Conservation (phyloP, 108 stramenopile genomes). For the Nitzschia sp. region DNA sequence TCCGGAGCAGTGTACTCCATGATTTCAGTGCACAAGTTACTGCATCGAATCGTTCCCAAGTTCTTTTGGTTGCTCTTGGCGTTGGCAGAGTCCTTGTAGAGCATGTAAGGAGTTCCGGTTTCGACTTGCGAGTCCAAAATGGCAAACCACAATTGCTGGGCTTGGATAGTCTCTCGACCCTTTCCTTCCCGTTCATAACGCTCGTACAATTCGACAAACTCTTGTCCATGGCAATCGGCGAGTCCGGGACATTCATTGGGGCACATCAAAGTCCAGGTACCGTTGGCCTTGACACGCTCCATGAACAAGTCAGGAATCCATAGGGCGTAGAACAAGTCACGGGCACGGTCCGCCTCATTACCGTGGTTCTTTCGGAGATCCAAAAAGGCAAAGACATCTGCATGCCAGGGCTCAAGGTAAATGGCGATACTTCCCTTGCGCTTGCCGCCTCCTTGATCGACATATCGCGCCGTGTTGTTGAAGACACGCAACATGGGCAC, state of each 20-base stretch:
- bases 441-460: conserved; percentile 99
- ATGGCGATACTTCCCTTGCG: conserved; percentile 96
- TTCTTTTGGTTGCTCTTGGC: conserved; percentile 98
- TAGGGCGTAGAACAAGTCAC: conserved; percentile 98
- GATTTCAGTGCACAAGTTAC: conserved; percentile 98
- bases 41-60: conserved; percentile 96
- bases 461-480: conserved; percentile 98
- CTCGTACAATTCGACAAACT: conserved; percentile 93
- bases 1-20: conserved; percentile 98
- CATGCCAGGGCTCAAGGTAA: conserved; percentile 99
- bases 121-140: conserved; percentile 98
- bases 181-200: conserved; percentile 94
- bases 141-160: conserved; percentile 98
- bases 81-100: conserved; percentile 99
- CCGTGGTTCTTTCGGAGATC: conserved; percentile 99
- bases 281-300: conserved; percentile 94
- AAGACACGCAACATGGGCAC: conserved; percentile 99
- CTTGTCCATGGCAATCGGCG: conserved; percentile 86
- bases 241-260: conserved; percentile 97
- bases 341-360: conserved; percentile 94
- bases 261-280: conserved; percentile 93
- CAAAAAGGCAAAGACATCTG: conserved; percentile 95
- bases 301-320: conserved; percentile 99
- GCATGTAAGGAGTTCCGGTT: conserved; percentile 99
- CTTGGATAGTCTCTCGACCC: conserved; percentile 90